Base-by-base conservation (phyloP, 2,329 filamentous ascomycete genomes). In the Rutstroemia sp. region DNA sequence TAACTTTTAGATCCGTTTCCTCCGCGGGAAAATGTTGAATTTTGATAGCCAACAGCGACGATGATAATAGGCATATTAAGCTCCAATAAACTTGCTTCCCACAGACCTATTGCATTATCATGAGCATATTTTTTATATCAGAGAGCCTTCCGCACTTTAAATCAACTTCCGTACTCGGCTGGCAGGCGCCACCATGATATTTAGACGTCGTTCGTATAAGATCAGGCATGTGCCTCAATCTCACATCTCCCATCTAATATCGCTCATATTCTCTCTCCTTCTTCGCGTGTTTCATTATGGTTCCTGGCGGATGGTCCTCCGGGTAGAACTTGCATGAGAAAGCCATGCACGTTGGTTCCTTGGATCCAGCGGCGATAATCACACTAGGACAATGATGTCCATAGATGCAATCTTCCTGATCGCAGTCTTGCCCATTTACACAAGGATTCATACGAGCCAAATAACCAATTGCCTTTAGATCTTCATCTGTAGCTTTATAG, bases 361-460 rank as follows among this genome's bases (percentile, higher is more conserved):
- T 63, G 1, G 54, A 54, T 9, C 49, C 55, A 10, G 39, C 27
- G 21, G 54, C 48, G 19, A 57, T 58, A n/a, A 60, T 62, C 47
- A 64, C 60, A 62, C 58, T 64, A n/a, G 62, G 65, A 44, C 67
- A 69, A 52, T 85, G 77, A 65, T 85, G 82, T 2, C 82, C 82
- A 62, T 85, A 84, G 57, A 84, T 83, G 65, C 82, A 85, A 59
- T 78, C 76, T 1, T 77, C 74, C 4, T 76, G 69, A 6, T 78
- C 75, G 61, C 82, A 85, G n/a, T 80, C 73, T 65, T 85, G 82
- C 0, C 79, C 78, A 30, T 71, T 75, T 0, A 73, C 73, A 68
- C 82, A 85, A 1, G 81, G 82, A 56, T 82, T 84, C 56, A 80
- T 69, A 5, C 82, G 74, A 2, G 80, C 76, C 49, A 84, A 63